A percentile compares a stretch with the other conserved stretches of the same genome.
Evolutionary conservation across 2,329 filamentous ascomycete species (phyloP).

Genomic region (Alternaria sp.): DNA sequence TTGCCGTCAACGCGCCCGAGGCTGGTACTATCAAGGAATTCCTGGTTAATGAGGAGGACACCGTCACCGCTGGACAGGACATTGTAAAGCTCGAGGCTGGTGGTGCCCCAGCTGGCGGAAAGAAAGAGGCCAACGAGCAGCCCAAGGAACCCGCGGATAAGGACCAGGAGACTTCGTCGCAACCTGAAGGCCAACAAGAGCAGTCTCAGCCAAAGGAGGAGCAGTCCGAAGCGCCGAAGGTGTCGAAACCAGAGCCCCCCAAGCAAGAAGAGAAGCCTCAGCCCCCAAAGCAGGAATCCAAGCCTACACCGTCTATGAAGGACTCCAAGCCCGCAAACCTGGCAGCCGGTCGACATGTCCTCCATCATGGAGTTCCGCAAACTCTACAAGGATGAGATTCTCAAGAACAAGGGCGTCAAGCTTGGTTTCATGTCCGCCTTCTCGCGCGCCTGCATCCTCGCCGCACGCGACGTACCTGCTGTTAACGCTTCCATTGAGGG

Average conservation of each 20-base stretch:
- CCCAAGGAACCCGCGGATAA: conserved; percentile 67
- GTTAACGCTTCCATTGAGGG: conserved; percentile 98
- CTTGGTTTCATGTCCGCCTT: conserved; percentile 99
- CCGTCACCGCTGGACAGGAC: conserved; percentile 92
- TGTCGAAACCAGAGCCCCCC: conserved; percentile 54
- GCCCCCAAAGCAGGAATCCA: conserved; percentile 41
- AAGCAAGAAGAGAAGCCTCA: conserved; percentile 52
- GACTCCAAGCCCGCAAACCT: conserved; percentile 57
- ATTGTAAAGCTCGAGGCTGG: conserved; percentile 82
- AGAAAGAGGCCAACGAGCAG: conserved; percentile 64
- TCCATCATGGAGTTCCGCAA: conserved; percentile 97
- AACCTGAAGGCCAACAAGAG: conserved; percentile 61
- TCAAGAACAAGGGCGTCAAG: conserved; percentile 97
- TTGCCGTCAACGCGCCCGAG: conserved; percentile 92
- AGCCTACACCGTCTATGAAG: conserved; percentile 37
- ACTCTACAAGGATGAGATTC: conserved; percentile 92
- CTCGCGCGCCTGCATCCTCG: conserved; percentile 85
- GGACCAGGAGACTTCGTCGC: conserved; percentile 65
- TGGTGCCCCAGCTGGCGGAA: conserved; percentile 61
- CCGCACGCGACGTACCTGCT: conserved; percentile 92
- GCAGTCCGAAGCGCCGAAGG: conserved; percentile 44
- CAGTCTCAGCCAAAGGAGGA: conserved; percentile 45
- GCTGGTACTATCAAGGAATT: conserved; percentile 92
- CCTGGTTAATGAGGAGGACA: conserved; percentile 91
- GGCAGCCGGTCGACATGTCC: conserved; percentile 95